Conservation (phyloP, 345 rosid genomes). For the Euphorbia tirucalli region DNA sequence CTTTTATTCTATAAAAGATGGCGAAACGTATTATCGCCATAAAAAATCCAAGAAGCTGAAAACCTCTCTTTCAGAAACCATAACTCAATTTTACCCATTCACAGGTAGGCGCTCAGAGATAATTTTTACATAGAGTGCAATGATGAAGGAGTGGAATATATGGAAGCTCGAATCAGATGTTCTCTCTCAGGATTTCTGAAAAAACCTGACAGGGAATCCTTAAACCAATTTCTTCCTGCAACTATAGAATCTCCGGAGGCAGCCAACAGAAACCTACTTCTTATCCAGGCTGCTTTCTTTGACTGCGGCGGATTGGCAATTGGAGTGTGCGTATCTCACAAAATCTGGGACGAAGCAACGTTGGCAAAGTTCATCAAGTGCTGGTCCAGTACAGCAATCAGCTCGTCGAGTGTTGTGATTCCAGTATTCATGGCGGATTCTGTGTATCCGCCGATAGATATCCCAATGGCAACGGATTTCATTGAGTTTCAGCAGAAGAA, state of each 20-base stretch:
- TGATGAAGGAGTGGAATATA: slow-evolving; percentile 40
- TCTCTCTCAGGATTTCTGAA: slow-evolving; percentile 25
- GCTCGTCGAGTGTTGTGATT: not conserved
- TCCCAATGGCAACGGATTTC: not conserved
- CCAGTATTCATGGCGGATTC: slow-evolving; percentile 18
- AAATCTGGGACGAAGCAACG: slow-evolving; percentile 22
- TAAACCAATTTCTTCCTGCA: slow-evolving; percentile 27
- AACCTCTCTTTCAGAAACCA: slow-evolving; percentile 13
- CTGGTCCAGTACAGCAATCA: slow-evolving; percentile 22
- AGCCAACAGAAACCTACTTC: slow-evolving; percentile 3
- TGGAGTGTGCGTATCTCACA: slow-evolving; percentile 21
- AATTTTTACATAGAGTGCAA: slow-evolving; percentile 33
- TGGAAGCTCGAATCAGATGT: slow-evolving; percentile 30
- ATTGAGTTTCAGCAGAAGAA: not conserved
- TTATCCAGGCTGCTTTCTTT: slow-evolving; percentile 30
- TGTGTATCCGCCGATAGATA: slow-evolving; percentile 20
- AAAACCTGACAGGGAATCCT: slow-evolving; percentile 17
- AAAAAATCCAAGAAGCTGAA: slow-evolving; percentile 9
- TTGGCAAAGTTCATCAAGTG: slow-evolving; percentile 17
- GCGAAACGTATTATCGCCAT: not conserved
- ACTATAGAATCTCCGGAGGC: slow-evolving; percentile 8
- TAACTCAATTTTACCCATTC: slow-evolving; percentile 14
- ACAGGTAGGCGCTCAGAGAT: slow-evolving; percentile 19
- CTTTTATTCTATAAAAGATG: slow-evolving; percentile 6
- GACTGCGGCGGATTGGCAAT: slow-evolving; percentile 29